Evolutionary conservation across 495 filamentous ascomycete species (phyloP).

Genomic region (Penicillium atrosanguineum): DNA sequence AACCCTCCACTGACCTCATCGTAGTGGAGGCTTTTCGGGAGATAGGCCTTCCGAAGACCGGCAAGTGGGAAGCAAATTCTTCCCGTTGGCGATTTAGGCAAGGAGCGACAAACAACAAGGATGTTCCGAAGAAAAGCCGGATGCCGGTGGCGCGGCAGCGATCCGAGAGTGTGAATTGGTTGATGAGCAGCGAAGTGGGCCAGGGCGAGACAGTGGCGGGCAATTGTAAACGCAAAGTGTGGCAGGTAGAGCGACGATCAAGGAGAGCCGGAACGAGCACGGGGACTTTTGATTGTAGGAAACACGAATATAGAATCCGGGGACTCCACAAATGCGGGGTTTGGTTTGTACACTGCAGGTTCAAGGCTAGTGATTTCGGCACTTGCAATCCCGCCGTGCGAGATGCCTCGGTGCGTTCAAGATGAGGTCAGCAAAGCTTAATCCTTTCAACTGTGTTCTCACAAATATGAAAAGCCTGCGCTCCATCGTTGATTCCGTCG

Average conservation of each 20-base stretch:
- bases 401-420: background rate
- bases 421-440: background rate
- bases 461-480: no score
- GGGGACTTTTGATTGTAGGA: background rate
- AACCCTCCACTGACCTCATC: background rate
- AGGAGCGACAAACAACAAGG: background rate
- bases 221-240: background rate
- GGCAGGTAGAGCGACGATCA: conserved; percentile 2
- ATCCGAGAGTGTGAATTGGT: background rate
- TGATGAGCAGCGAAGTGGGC: background rate
- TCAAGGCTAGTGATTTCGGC: conserved; percentile 9
- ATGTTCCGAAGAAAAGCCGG: conserved; percentile 16
- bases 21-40: background rate
- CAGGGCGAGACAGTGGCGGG: background rate
- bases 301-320: conserved; percentile 6
- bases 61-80: conserved; percentile 6
- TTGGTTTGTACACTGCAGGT: background rate
- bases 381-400: background rate
- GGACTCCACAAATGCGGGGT: conserved; percentile 22
- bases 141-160: background rate
- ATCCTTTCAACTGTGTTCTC: no score
- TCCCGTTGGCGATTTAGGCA: conserved; percentile 4
- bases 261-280: background rate
- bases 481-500: no score
- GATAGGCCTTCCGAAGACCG: conserved; percentile 2